Evolutionary conservation across 1,284 basidiomycete species (phyloP).

Genomic region (Trichosporon sp.): DNA sequence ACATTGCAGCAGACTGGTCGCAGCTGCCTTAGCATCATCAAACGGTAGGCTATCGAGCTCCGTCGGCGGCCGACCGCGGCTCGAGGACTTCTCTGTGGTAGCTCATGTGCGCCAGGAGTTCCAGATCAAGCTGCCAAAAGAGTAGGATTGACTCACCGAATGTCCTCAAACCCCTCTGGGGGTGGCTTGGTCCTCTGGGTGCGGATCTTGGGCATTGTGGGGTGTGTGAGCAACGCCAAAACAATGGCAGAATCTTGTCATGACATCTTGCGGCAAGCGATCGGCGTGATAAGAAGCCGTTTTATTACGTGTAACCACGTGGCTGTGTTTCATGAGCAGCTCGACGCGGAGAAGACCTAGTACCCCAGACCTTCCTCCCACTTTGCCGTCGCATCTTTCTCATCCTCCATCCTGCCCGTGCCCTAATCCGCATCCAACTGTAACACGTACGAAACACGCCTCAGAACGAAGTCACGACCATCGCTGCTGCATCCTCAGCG

Average conservation of each 20-base stretch:
- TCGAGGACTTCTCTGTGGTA: neutral
- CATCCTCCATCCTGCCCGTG: neutral
- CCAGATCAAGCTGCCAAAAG: neutral
- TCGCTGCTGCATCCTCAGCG: neutral
- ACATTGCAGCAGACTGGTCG: constrained; percentile 44
- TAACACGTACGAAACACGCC: neutral
- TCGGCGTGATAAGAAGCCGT: neutral
- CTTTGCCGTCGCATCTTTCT: neutral
- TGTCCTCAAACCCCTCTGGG: constrained; percentile 96
- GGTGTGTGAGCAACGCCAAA: neutral
- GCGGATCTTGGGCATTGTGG: constrained; percentile 85
- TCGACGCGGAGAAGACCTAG: neutral
- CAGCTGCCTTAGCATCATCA: no score
- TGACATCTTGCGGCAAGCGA: neutral
- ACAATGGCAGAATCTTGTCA: constrained; percentile 3
- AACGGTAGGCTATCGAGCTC: neutral
- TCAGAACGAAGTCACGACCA: neutral
- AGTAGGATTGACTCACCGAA: constrained; percentile 57
- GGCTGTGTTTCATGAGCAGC: neutral
- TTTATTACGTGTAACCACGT: constrained; percentile 1
- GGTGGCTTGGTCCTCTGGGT: constrained; percentile 92
- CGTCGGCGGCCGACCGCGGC: neutral
- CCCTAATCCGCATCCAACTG: neutral
- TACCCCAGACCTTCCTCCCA: neutral
- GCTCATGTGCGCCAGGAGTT: neutral